Base-by-base conservation (phyloP, 495 filamentous ascomycete genomes). In the Aspergillus haitiensis region DNA sequence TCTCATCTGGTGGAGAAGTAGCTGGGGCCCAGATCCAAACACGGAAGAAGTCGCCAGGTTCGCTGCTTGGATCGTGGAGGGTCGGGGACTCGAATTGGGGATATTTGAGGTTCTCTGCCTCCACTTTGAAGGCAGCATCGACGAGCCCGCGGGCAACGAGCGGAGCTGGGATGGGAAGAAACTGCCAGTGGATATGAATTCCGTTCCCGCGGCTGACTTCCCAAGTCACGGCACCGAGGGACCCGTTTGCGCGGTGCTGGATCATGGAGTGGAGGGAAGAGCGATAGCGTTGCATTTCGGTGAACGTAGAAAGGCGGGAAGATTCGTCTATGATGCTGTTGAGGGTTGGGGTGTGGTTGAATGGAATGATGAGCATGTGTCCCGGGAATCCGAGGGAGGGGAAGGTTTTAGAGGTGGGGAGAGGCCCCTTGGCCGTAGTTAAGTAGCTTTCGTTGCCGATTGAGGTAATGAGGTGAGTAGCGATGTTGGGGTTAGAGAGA, bases 121-220 rank as follows among this genome's bases (percentile, higher is more conserved):
- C 84, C 13, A 92, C 89, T 58, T 86, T 84, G 78, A 96, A 96
- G 0, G 85, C 92, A 0, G 88, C 90, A 65, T 92, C 88, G 7
- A 95, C 89, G 1, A 93, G 77, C 0, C 87, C 86, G 44, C 84
- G 82, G 9, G 67, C 70, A 42, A 96, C 79, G 21, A 90, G 72
- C 10, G 86, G 79, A 0, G 78, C 68, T 0, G 88, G 81, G 1
- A 96, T 81, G 2, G 94, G 93, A 34, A 97, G 78, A 65, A 95
- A 93, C 77, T 98, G 94, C 94, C 93, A 97, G 67, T 97, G 94
- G 0, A 83, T 79, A 69, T 98, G 94, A 53, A 97, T 87, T 21
- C 91, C 91, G 10, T 80, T 79, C 3, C 75, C 76, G 15, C 92
- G 84, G 65, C 85, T 90, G 62, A 98, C 87, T 74, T 97, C 93